A percentile compares a stretch with the other conserved stretches of the same genome.
These are phyloP conservation scores for Podospora australis DNA, from an alignment of 495 filamentous ascomycete species.

Conservation along the genomic window DNA sequence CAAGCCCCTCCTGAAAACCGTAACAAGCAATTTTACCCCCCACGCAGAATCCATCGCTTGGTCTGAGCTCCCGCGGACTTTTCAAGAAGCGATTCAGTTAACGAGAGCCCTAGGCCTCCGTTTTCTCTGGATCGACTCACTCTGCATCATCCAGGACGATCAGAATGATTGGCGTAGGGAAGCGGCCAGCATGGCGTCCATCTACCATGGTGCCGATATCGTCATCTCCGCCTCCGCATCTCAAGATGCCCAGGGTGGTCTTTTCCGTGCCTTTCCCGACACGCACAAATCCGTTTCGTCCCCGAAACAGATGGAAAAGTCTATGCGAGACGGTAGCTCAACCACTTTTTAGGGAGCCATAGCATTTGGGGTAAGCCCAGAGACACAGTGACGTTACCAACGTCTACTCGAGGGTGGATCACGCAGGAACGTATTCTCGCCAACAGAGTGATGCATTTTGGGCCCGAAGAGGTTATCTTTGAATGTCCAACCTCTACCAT, in stretches of 20 bases:
- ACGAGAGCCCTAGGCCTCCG: not conserved
- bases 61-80: not conserved
- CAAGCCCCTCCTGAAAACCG: not conserved
- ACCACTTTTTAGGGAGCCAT: too few relatives aligned
- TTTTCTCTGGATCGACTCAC: not conserved
- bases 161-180: slow-evolving; percentile 9
- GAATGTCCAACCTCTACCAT: slow-evolving; percentile 7
- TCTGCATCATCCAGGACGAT: slow-evolving; percentile 23
- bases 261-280: not conserved
- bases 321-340: too few relatives aligned
- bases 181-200: slow-evolving; percentile 9
- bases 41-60: not conserved
- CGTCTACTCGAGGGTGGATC: slow-evolving; percentile 17
- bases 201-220: slow-evolving; percentile 6
- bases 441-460: slow-evolving; percentile 17
- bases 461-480: slow-evolving; percentile 12
- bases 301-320: too few relatives aligned
- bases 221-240: slow-evolving; percentile 15
- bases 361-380: too few relatives aligned
- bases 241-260: not conserved
- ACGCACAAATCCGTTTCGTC: not conserved
- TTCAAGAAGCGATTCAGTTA: not conserved
- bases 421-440: slow-evolving; percentile 17
- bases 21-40: not conserved
- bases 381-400: slow-evolving; percentile 1